These are phyloP conservation scores for Hansfordia pulvinata DNA, from an alignment of 2,329 filamentous ascomycete genomes.

Conservation along the genomic window DNA sequence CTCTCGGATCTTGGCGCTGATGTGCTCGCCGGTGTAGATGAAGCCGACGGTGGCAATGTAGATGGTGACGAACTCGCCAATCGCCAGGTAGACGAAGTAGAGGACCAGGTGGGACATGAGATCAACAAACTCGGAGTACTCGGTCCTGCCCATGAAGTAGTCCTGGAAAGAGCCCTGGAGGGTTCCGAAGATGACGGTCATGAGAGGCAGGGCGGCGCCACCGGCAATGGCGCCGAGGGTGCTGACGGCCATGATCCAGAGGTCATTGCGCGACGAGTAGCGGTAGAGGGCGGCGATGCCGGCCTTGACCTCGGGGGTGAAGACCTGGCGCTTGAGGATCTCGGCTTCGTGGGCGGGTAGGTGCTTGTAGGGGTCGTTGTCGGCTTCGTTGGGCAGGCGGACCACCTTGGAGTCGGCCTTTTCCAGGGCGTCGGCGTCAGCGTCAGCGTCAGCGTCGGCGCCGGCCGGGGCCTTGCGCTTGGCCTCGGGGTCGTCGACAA, in stretches of 20 bases:
- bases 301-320: conserved; percentile 48
- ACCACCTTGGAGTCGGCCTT: conserved; percentile 30
- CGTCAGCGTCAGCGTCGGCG: conserved; percentile 3
- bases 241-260: conserved; percentile 48
- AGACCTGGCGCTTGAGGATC: conserved; percentile 55
- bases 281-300: conserved; percentile 54
- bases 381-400: conserved; percentile 21
- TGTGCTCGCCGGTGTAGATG: conserved; percentile 75
- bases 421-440: conserved; percentile 11
- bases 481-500: conserved; percentile 8
- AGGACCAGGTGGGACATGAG: conserved; percentile 52
- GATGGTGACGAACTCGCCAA: conserved; percentile 64
- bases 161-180: conserved; percentile 59
- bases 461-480: conserved; percentile 7
- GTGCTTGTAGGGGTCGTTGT: conserved; percentile 44
- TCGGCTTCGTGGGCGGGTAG: conserved; percentile 51
- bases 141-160: conserved; percentile 37
- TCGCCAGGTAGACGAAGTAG: conserved; percentile 76
- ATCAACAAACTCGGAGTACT: conserved; percentile 40
- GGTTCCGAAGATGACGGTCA: conserved; percentile 71
- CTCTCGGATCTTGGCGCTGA: conserved; percentile 65
- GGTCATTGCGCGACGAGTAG: conserved; percentile 53
- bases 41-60: conserved; percentile 80
- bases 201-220: conserved; percentile 64
- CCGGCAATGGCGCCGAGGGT: conserved; percentile 53